These are phyloP conservation scores for Penicillium sp. DNA, from an alignment of 2,329 filamentous ascomycete genomes.

Conservation along the genomic window DNA sequence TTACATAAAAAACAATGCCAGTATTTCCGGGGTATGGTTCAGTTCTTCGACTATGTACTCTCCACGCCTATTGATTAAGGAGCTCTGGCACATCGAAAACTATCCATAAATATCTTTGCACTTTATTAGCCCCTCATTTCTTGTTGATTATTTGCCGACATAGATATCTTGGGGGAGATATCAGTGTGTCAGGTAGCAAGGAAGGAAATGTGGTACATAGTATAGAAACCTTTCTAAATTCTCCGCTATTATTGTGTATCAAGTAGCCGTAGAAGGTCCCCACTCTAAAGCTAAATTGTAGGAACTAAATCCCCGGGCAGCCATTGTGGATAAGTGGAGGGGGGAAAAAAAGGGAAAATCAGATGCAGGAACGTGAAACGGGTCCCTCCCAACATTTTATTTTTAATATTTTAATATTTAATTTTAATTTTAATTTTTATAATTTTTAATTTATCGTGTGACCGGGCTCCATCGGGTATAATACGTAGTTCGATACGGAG, in stretches of 20 bases:
- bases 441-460: slow-evolving; percentile 17
- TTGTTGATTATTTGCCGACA: too few relatives aligned
- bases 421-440: too few relatives aligned
- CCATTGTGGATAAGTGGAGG: slow-evolving; percentile 29
- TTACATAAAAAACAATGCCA: not conserved
- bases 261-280: slow-evolving; percentile 12
- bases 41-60: too few relatives aligned
- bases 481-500: not conserved
- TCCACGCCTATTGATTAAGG: too few relatives aligned
- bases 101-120: too few relatives aligned
- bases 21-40: not conserved
- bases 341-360: slow-evolving; percentile 16
- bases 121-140: too few relatives aligned
- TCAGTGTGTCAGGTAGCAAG: too few relatives aligned
- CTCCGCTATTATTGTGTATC: slow-evolving; percentile 3
- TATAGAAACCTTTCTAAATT: not conserved
- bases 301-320: slow-evolving; percentile 33
- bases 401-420: not conserved
- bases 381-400: slow-evolving; percentile 31
- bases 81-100: too few relatives aligned
- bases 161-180: too few relatives aligned
- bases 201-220: too few relatives aligned
- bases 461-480: slow-evolving; percentile 22
- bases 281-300: slow-evolving; percentile 19
- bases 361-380: slow-evolving; percentile 30